Evolutionary conservation across 805 yeast genomes (phyloP), one percentile per base, ranked within the genome.

Genomic region (Barnettozyma sp.): DNA sequence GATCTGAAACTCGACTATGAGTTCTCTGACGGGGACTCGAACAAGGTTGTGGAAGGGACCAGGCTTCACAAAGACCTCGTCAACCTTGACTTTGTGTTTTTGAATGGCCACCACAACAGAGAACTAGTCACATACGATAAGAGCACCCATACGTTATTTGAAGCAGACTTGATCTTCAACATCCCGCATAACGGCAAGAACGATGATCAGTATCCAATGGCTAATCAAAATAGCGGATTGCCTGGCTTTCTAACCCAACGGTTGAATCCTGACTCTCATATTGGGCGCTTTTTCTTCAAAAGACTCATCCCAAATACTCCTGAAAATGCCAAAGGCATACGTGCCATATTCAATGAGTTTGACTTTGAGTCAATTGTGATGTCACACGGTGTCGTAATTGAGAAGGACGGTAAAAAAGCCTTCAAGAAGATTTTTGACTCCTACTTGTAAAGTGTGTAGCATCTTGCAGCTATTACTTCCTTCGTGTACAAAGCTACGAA

Each of bases 81-180:
- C 20, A 65, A 65, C 36, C 68, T 77, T 37, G 71, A 75, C 49
- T 73, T 78, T 43, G 69, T 76, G 6, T 78, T 65, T 49, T 51
- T 78, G 35, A 82, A 82, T 12, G 53, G 58, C 6, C 81, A 75
- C 47, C 52, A 44, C 12, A 80, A 79, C 54, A 65, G 70, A 49
- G 88, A 81, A 53, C 54, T 81, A 33, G 68, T 74, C 3, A 48
- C 71, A 43, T 72, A 52, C 50, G 74, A 74, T 49, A 62, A 60
- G 30, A 52, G 53, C 12, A 59, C 75, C 20, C 69, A 68, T 50
- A 63, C 74, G 0, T 50, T 79, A 14, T 62, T 71, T 40, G 76
- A 71, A 47, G 86, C 79, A 11, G 86, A 80, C 52, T 52, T 78
- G 40, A 48, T 78, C 22, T 73, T 78, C 58, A 76, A 77, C 50